Base-by-base conservation (phyloP, 495 filamentous ascomycete genomes). In the Parathielavia appendiculata region DNA sequence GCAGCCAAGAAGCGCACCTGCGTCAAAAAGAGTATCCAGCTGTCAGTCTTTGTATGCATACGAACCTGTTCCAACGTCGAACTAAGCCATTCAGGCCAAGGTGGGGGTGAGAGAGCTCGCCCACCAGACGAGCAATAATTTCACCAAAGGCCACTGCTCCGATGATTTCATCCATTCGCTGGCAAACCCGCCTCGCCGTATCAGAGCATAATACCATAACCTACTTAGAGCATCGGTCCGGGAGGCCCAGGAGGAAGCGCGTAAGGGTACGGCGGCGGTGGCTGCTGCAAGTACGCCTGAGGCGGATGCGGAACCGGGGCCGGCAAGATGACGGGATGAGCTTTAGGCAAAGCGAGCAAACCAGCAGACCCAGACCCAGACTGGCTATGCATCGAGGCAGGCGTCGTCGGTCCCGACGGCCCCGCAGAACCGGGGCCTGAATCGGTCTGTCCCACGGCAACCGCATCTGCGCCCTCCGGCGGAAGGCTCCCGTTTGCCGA, bases 361-460 rank as follows among this genome's bases (percentile, higher is more conserved):
- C 57, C 57, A 19, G 39, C 57, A 19, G 39, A 47, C 26, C 52
- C 52, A 12, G 40, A 17, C 2, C n/a, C 32, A 17, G 48, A 19
- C 35, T 57, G 58, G 5, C 20, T 52, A 5, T 59, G 53, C 22
- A 52, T 38, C n/a, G 60, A 45, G 10, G 46, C 49, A 2, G 64
- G 64, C 3, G 59, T 67, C 13, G 45, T 48, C 35, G 63, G 60
- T 26, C 49, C 54, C 12, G 66, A 65, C 5, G 59, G 43, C 6
- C 61, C 62, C 4, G 63, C 57, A 4, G 66, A 66, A 8, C 51
- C 38, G 11, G 66, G 63, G 11, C 54, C 43, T 8, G 63, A 19
- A 12, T 67, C 65, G 0, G 53, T 48, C 17, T 58, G 53, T 7
- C 54, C 46, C 5, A 41, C 39, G 13, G 19, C 19, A 13, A 23